phyloP scores from a whole-genome alignment of 2,329 filamentous ascomycete genomes.

The Endoconidiophora polonica region DNA sequence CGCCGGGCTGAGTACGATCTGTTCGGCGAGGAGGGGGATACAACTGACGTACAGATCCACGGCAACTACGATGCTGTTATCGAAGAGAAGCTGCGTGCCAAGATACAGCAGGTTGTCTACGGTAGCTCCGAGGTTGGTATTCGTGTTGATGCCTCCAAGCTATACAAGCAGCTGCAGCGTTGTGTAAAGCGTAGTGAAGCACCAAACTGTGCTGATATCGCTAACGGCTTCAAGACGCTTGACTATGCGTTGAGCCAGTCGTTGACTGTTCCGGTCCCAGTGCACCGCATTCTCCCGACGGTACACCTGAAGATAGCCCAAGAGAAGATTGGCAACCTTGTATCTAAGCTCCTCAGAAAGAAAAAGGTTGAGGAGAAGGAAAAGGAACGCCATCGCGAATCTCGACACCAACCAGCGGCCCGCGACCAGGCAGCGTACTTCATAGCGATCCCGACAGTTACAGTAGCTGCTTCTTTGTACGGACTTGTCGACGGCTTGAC shows the following conservation, averaged over 20 bases:
- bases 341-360: background rate
- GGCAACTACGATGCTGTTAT: conserved; percentile 14
- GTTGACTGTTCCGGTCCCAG: conserved; percentile 21
- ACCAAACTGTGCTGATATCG: background rate
- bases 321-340: background rate
- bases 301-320: conserved; percentile 14
- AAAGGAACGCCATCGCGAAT: conserved; percentile 11
- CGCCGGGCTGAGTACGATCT: conserved; percentile 26
- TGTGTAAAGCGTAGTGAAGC: background rate
- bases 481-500: conserved; percentile 22
- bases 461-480: conserved; percentile 25
- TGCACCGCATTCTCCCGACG: conserved; percentile 18
- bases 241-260: conserved; percentile 26
- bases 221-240: conserved; percentile 17
- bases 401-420: background rate
- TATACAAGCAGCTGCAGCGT: conserved; percentile 7
- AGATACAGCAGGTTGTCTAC: conserved; percentile 14
- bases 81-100: conserved; percentile 13
- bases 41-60: conserved; percentile 13
- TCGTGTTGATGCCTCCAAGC: conserved; percentile 20
- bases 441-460: conserved; percentile 21
- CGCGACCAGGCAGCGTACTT: conserved; percentile 8
- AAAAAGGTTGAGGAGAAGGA: conserved; percentile 2
- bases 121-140: conserved; percentile 21
- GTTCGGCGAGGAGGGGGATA: conserved; percentile 13